Percentiles rank a stretch among this genome's conserved stretches.
Evolutionary conservation across 2,329 filamentous ascomycete genomes (phyloP).

Genomic region (Penicillium sp.): DNA sequence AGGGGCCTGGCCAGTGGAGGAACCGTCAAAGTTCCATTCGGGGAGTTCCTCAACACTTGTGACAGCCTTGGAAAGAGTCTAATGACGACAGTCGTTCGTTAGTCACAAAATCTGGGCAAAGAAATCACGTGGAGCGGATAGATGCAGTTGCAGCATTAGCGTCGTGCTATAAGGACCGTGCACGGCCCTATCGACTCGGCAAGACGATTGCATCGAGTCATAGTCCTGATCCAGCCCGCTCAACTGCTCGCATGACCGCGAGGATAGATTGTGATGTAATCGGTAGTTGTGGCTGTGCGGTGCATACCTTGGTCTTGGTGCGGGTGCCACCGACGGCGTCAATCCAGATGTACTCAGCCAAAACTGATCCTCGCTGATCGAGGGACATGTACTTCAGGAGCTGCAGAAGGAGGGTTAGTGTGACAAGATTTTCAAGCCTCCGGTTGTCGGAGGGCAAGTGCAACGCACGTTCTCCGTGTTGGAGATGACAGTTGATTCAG

Average conservation of each 20-base stretch:
- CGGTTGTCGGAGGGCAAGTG: constrained; percentile 34
- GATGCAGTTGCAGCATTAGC: constrained; percentile 29
- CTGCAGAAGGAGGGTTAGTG: constrained; percentile 59
- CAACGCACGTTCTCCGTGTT: constrained; percentile 53
- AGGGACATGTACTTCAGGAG: constrained; percentile 87
- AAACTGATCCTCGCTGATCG: constrained; percentile 84
- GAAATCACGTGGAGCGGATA: constrained; percentile 35
- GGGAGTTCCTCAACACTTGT: constrained; percentile 67
- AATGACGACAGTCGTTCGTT: constrained; percentile 16
- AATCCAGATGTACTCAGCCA: constrained; percentile 98
- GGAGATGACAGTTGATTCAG: constrained; percentile 51
- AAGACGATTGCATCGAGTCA: neutral
- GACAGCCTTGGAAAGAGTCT: constrained; percentile 69
- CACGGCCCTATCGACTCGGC: constrained; percentile 32
- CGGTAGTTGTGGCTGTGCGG: neutral
- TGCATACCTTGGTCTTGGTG: constrained; percentile 92
- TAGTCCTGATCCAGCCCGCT: neutral
- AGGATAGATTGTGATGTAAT: neutral
- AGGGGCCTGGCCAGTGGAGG: constrained; percentile 87
- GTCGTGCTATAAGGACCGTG: constrained; percentile 29
- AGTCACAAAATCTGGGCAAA: neutral
- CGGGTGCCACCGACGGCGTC: constrained; percentile 81
- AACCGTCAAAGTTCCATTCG: constrained; percentile 86
- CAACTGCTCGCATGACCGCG: neutral
- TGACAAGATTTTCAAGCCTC: constrained; percentile 37